phyloP scores from a whole-genome alignment of 331 rosid genomes.

The Quercus tomentella region DNA sequence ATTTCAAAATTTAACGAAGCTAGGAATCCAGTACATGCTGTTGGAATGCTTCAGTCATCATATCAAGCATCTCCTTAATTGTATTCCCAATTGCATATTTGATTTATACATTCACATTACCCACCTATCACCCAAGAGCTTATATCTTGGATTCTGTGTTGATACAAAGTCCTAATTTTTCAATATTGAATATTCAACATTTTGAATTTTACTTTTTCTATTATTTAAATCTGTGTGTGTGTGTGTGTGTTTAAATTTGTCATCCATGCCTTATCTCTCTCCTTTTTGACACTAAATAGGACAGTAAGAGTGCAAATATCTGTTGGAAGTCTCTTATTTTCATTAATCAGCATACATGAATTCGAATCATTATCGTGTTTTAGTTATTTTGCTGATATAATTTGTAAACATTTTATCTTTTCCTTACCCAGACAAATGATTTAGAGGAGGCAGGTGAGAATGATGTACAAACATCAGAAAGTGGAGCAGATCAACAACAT shows the following conservation, averaged over 20 bases:
- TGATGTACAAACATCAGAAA: slow-evolving; percentile 23
- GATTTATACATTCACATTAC: not conserved
- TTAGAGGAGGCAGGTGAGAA: slow-evolving; percentile 26
- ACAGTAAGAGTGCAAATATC: not conserved
- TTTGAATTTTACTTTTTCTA: not conserved
- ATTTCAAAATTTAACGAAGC: not conserved
- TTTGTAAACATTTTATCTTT: slow-evolving; percentile 5
- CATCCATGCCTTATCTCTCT: not conserved
- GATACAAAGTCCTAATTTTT: not conserved
- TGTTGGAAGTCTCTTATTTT: not conserved
- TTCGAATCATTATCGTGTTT: not conserved
- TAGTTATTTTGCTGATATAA: not conserved
- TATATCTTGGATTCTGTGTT: not conserved
- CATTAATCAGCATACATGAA: not conserved
- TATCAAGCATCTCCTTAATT: not conserved
- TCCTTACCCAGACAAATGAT: slow-evolving; percentile 34
- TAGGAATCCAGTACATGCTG: not conserved
- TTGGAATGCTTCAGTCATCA: not conserved
- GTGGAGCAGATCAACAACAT: slow-evolving; percentile 20
- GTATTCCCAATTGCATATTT: not conserved
- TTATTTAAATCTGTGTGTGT: not conserved
- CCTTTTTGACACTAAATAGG: not conserved
- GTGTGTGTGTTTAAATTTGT: not conserved
- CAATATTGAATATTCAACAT: not conserved
- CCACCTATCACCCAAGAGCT: not conserved